phyloP scores from a whole-genome alignment of 305 asterid species.

The Ilex paraguariensis region DNA sequence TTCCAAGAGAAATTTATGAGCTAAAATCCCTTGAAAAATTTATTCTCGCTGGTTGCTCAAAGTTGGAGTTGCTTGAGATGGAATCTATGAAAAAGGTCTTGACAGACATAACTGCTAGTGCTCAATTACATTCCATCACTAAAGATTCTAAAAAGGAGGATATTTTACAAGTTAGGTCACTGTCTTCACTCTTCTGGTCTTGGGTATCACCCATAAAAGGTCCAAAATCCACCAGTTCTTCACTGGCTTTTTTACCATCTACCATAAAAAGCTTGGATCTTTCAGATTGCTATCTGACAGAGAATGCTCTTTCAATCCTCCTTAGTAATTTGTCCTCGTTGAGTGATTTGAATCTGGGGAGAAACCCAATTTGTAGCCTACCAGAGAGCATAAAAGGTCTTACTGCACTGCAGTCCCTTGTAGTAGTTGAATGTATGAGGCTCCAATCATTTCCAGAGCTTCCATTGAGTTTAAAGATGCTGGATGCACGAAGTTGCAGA shows the following conservation, averaged over 20 bases:
- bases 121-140: neutral
- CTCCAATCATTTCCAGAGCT: constrained; percentile 21
- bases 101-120: neutral
- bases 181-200: neutral
- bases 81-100: neutral
- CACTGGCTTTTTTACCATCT: constrained; percentile 2
- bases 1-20: constrained; percentile 1
- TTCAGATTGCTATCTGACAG: constrained; percentile 17
- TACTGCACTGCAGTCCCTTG: constrained; percentile 10
- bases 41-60: constrained; percentile 13
- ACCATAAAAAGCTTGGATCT: constrained; percentile 13
- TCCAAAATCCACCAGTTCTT: constrained; percentile 1
- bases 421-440: constrained; percentile 8
- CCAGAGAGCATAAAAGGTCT: constrained; percentile 19
- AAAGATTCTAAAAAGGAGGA: neutral
- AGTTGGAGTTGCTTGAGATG: constrained; percentile 7
- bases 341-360: constrained; percentile 11
- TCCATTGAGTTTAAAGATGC: constrained; percentile 11
- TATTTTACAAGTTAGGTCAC: too few species aligned
- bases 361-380: constrained; percentile 14
- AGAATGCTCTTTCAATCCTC: constrained; percentile 12
- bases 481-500: constrained; percentile 12
- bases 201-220: constrained; percentile 7
- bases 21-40: constrained; percentile 1
- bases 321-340: constrained; percentile 11